Evolutionary conservation across 495 filamentous ascomycete species (phyloP).

Genomic region (Astrocystis sublimbata): DNA sequence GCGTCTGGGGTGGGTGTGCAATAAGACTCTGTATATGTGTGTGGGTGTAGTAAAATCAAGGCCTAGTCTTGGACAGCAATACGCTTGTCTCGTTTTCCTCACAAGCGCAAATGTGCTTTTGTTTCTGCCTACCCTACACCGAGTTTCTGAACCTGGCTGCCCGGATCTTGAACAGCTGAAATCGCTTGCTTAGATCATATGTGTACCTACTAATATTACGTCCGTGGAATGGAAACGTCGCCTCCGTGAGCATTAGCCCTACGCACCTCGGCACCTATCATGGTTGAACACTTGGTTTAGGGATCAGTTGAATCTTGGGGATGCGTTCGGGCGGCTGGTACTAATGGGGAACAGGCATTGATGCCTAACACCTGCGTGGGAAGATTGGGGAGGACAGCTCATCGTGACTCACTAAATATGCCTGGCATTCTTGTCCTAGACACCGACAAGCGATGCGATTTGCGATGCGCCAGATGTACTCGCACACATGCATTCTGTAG

Average conservation of each 20-base stretch:
- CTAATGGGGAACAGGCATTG: background rate
- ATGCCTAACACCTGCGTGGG: background rate
- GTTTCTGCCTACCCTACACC: too few relatives aligned
- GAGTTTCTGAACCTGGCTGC: background rate
- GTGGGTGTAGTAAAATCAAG: background rate
- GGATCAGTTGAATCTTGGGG: background rate
- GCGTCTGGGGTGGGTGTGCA: slow-evolving; percentile 1
- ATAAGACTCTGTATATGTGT: too few relatives aligned
- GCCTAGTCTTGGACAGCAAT: background rate
- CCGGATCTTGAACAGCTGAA: background rate
- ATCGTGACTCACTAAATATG: slow-evolving; percentile 19
- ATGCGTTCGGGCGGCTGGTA: background rate
- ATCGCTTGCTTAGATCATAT: too few relatives aligned
- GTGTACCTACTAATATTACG: too few relatives aligned
- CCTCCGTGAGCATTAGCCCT: too few relatives aligned
- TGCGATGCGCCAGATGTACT: too few relatives aligned
- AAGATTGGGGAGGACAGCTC: slow-evolving; percentile 10
- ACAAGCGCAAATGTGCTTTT: background rate
- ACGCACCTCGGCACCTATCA: too few relatives aligned
- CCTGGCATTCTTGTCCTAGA: background rate
- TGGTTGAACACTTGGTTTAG: background rate
- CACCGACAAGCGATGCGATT: background rate
- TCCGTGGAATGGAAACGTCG: too few relatives aligned
- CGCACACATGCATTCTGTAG: too few relatives aligned
- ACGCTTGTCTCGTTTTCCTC: background rate